These are phyloP conservation scores for Maudiozyma turicensis DNA, from an alignment of 805 yeast species.

Conservation along the genomic window DNA sequence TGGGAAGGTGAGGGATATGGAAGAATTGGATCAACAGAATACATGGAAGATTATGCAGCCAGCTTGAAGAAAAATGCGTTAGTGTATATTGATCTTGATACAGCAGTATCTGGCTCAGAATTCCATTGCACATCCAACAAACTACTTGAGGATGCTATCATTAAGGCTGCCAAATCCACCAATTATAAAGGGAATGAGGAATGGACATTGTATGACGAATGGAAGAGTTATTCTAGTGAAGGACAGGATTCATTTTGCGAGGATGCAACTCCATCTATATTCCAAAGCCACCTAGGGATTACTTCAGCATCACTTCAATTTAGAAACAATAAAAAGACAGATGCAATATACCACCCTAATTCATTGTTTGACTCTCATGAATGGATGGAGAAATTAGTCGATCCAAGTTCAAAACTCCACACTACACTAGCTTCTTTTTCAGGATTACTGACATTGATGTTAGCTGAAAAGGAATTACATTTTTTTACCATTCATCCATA, in stretches of 20 bases:
- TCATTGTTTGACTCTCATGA: slow-evolving; percentile 49
- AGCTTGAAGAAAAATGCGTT: slow-evolving; percentile 41
- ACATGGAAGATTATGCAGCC: slow-evolving; percentile 49
- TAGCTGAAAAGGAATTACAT: slow-evolving; percentile 51
- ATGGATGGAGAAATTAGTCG: slow-evolving; percentile 46
- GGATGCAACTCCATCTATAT: slow-evolving; percentile 47
- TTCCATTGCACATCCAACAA: slow-evolving; percentile 47
- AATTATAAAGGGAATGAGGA: slow-evolving; percentile 33
- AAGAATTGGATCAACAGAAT: slow-evolving; percentile 68
- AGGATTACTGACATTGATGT: slow-evolving; percentile 43
- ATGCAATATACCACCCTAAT: slow-evolving; percentile 48
- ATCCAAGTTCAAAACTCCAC: slow-evolving; percentile 45
- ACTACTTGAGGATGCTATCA: slow-evolving; percentile 38
- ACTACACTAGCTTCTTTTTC: slow-evolving; percentile 48
- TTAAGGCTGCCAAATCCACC: slow-evolving; percentile 38
- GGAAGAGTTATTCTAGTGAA: slow-evolving; percentile 31
- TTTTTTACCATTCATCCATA: slow-evolving; percentile 40
- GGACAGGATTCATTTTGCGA: slow-evolving; percentile 37
- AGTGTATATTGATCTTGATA: slow-evolving; percentile 43
- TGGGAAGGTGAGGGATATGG: slow-evolving; percentile 83
- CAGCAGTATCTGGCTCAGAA: slow-evolving; percentile 42
- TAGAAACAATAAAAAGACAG: slow-evolving; percentile 26
- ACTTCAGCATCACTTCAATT: slow-evolving; percentile 49
- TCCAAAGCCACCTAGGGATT: slow-evolving; percentile 58
- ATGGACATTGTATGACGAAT: slow-evolving; percentile 40